phyloP scores from a whole-genome alignment of 2,329 filamentous ascomycete genomes.

The Diaporthe capsici region DNA sequence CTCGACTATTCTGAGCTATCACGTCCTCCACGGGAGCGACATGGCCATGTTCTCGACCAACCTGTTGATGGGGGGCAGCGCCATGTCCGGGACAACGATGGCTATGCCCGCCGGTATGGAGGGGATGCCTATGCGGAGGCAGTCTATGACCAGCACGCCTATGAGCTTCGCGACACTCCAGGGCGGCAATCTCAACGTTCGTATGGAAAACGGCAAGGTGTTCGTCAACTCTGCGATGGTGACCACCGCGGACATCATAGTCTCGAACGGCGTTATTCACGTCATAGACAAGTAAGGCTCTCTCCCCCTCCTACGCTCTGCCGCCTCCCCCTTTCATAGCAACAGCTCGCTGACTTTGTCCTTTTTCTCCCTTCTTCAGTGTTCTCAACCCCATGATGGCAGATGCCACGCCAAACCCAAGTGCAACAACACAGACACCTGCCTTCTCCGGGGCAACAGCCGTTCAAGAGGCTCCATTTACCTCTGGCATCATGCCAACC shows the following conservation, averaged over 20 bases:
- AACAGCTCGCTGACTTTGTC: constrained; percentile 45
- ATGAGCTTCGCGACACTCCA: constrained; percentile 48
- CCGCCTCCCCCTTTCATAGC: constrained; percentile 43
- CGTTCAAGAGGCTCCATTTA: constrained; percentile 48
- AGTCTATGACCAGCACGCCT: constrained; percentile 44
- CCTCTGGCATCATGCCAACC: constrained; percentile 46
- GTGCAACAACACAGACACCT: constrained; percentile 49
- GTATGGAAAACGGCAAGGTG: constrained; percentile 51
- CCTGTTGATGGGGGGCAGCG: constrained; percentile 66
- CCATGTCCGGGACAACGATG: constrained; percentile 73
- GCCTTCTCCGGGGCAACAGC: constrained; percentile 48
- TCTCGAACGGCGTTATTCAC: constrained; percentile 66
- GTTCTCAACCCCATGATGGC: constrained; percentile 54
- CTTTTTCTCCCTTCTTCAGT: constrained; percentile 49
- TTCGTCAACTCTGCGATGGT: constrained; percentile 59
- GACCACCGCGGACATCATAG: constrained; percentile 62
- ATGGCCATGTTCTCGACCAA: constrained; percentile 90
- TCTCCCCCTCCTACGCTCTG: constrained; percentile 46
- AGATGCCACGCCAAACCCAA: constrained; percentile 48
- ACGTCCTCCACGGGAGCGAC: constrained; percentile 47
- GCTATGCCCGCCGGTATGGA: constrained; percentile 70
- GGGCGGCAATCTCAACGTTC: constrained; percentile 52
- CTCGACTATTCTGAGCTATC: constrained; percentile 51
- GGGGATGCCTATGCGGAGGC: constrained; percentile 2
- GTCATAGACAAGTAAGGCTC: constrained; percentile 54